Base-by-base conservation (phyloP, 345 rosid genomes). In the Brassica juncea region DNA sequence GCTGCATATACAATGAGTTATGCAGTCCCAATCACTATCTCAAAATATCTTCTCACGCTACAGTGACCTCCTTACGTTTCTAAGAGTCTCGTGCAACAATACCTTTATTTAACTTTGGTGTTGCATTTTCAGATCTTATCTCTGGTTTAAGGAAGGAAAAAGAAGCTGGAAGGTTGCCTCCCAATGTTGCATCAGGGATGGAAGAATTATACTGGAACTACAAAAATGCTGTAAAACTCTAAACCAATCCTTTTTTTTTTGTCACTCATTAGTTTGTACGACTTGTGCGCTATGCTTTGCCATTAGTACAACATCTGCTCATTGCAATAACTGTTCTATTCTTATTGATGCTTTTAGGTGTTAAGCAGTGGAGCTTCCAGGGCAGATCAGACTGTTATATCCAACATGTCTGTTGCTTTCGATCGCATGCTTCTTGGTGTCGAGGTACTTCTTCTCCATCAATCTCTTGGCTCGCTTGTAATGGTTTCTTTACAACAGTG, bases 191-290 rank as follows among this genome's bases (percentile, higher is more conserved):
- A 39, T 77, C 83, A 49, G 97, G 88, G 54, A 91, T 94, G 99
- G 94, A 92, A 84, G 94, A 89, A 66, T 66, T 91, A 39, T 92
- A 86, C 79, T 91, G 88, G 84, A 92, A 87, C 84, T 94, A 94
- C 82, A 92, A 84, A 90, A 91, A 86, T 67, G 98, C 98, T 65
- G 98, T 94, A 88, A 89, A 77, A 34, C 55, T 47, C 55, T 0
- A 44, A 44, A 44, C 54, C 0, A 39, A 8, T 89, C 65, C 67
- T 85, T 77, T 60, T 66, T 86, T 77, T 72, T 16, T 15, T 16
- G 30, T 72, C 49, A 59, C 39, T 72, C n/a, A 0, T 0, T 75
- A 74, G 66, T 80, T 67, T 68, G 71, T 23, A 23, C 25, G 25
- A 23, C 25, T 23, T 23, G 25, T 23, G 25, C 25, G 25, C 25